Conservation (phyloP, 768 basidiomycete species). For the Suillus luteus region DNA sequence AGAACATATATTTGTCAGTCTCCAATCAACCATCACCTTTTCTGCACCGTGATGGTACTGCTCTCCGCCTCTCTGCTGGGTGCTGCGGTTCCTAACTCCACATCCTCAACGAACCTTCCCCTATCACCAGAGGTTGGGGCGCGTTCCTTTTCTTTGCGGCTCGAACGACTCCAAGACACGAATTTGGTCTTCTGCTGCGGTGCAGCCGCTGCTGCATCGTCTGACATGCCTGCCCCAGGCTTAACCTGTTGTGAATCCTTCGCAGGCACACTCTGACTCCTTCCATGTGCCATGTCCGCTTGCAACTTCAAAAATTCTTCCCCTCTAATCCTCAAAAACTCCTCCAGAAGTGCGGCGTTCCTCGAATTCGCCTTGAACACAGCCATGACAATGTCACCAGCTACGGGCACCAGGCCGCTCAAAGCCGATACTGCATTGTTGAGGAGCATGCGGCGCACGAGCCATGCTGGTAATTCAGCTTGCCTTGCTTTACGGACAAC, state of each 20-base stretch:
- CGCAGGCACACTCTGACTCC: conserved; percentile 26
- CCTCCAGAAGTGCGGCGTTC: conserved; percentile 85
- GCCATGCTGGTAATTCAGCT: conserved; percentile 70
- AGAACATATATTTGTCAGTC: background rate
- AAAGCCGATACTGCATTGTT: conserved; percentile 73
- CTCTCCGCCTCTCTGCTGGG: background rate
- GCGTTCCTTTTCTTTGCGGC: conserved; percentile 27
- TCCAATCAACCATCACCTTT: background rate
- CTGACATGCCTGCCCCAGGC: conserved; percentile 52
- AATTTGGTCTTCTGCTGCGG: conserved; percentile 15
- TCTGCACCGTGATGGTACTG: background rate
- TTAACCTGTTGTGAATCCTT: conserved; percentile 47
- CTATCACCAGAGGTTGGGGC: conserved; percentile 24
- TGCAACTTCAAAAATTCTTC: conserved; percentile 64
- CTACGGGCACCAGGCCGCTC: conserved; percentile 68
- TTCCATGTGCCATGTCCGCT: conserved; percentile 35
- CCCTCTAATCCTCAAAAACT: conserved; percentile 77
- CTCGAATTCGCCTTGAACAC: conserved; percentile 86
- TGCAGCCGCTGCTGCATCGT: conserved; percentile 38
- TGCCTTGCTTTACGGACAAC: conserved; percentile 74
- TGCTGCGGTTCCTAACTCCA: conserved; percentile 17
- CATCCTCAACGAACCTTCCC: conserved; percentile 43
- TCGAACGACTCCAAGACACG: conserved; percentile 14
- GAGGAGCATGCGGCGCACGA: conserved; percentile 70
- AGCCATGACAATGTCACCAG: conserved; percentile 77